Base-by-base conservation (phyloP, 2,329 filamentous ascomycete genomes). In the Aspergillus proliferans region DNA sequence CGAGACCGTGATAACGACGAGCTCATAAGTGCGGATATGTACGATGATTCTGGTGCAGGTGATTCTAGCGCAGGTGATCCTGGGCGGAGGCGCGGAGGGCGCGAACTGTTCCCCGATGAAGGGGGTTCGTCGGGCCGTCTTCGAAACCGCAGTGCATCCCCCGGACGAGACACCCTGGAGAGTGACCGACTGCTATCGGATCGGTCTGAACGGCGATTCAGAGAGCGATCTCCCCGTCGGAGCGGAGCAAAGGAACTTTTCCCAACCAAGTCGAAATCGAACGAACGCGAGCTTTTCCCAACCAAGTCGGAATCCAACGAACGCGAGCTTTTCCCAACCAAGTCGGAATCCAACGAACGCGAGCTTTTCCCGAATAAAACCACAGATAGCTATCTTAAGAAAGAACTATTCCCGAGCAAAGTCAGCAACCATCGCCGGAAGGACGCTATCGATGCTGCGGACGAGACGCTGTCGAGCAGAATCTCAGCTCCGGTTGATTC, bases 11-110 rank as follows among this genome's bases (percentile, higher is more conserved):
- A 79, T 45, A 77, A 81, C 4, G 74, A 78, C 33, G 72, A 79
- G 33, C 73, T 76, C 0, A 92, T 89, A 58, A 83, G 87, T 59
- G 86, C 84, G 33, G 87, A 81, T 60, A 86, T 95, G 75, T 95
- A 94, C 68, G 89, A 93, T 56, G 89, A 95, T 60, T 80, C 51
- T 14, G 57, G 57, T 18, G 56, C 60, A 6, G 63, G 65, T 42
- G 21, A 21, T 21, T 21, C 21, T 21, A 21, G 21, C 21, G 57
- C 57, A 19, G 60, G 61, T 6, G 59, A 64, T 46, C 49, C 63
- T 21, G 47, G 56, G 47, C 64, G 66, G n/a, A 62, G 65, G 52
- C 53, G 63, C 41, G 53, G 58, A 45, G 58, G 64, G 34, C 51
- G 58, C 34, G 70, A 75, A 26, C 54, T 75, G 19, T 74, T 75